Base-by-base conservation (phyloP, 2,329 filamentous ascomycete species). In the Mycosphaerelloides madeirae region DNA sequence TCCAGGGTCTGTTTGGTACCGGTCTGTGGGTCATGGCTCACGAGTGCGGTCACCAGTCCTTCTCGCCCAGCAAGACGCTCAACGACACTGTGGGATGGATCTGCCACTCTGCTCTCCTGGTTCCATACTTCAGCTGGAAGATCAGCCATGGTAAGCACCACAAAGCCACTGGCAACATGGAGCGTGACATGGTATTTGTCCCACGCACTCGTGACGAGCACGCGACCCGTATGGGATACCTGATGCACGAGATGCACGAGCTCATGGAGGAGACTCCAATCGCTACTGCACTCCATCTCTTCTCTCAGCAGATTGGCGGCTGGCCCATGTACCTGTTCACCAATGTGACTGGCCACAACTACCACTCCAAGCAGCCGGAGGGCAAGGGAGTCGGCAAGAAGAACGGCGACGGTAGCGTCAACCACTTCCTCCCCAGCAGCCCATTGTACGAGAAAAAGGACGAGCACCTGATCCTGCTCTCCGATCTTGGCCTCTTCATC, bases 91-190 rank as follows among this genome's bases (percentile, higher is more conserved):
- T 93, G 46, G 91, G 91, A 62, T 96, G 87, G 87, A 68, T 95
- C 65, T 80, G 87, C 59, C 91, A 97, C 75, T 95, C 90, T 29
- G 69, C 81, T 34, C 81, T 96, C 31, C 77, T 96, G 44, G 91
- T 98, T 38, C 93, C 93, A 16, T 98, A 97, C 76, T 98, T 96
- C 76, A 95, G 88, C 66, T 98, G 93, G 93, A 95, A 98, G 75
- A 90, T 97, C 71, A 95, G 89, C 56, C 93, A 98, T 75, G 86
- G 88, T 75, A 95, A 95, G 81, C 93, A 98, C 77, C 93, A 98
- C 85, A 97, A 97, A 80, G 89, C 90, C 54, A 98, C 93, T 31
- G 93, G 90, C 60, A 81, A 98, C 77, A 83, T 98, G 73, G 89
- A 94, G 72, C 87, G 91, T 58, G 93, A 98, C 72, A 98, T 98